These are phyloP conservation scores for Boletus rubropictus DNA, from an alignment of 768 basidiomycete genomes.

Conservation along the genomic window DNA sequence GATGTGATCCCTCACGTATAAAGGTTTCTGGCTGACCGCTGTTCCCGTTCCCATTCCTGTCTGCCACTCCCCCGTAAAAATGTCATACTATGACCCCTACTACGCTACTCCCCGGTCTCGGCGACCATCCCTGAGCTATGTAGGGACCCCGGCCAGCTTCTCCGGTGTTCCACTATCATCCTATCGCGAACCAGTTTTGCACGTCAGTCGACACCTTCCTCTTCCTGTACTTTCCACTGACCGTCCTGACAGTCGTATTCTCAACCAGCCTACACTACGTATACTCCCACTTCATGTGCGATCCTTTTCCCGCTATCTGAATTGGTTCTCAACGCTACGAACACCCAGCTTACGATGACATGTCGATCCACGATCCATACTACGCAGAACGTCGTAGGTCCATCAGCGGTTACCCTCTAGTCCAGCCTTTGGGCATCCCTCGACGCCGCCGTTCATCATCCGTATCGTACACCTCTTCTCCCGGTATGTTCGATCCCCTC, in stretches of 20 bases:
- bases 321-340: not conserved
- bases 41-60: conserved; percentile 4
- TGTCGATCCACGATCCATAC: conserved; percentile 45
- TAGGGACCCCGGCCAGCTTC: conserved; percentile 15
- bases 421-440: conserved; percentile 18
- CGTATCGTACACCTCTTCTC: conserved; percentile 35
- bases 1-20: conserved; percentile 19
- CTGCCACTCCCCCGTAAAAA: conserved; percentile 19
- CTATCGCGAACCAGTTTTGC: conserved; percentile 37
- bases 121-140: conserved; percentile 33
- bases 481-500: conserved; percentile 38
- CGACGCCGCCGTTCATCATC: conserved; percentile 36
- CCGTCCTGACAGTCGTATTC: conserved; percentile 30
- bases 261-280: conserved; percentile 43
- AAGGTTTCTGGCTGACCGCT: conserved; percentile 5
- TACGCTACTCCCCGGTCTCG: conserved; percentile 29
- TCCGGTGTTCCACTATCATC: conserved; percentile 30
- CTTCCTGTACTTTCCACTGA: conserved; percentile 3
- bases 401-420: conserved; percentile 15
- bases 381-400: conserved; percentile 32
- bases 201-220: conserved; percentile 31
- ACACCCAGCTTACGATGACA: conserved; percentile 50
- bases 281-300: conserved; percentile 42
- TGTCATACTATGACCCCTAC: conserved; percentile 44
- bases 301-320: not conserved